Conservation (phyloP, 805 yeast genomes). For the Henningerozyma blattae region DNA sequence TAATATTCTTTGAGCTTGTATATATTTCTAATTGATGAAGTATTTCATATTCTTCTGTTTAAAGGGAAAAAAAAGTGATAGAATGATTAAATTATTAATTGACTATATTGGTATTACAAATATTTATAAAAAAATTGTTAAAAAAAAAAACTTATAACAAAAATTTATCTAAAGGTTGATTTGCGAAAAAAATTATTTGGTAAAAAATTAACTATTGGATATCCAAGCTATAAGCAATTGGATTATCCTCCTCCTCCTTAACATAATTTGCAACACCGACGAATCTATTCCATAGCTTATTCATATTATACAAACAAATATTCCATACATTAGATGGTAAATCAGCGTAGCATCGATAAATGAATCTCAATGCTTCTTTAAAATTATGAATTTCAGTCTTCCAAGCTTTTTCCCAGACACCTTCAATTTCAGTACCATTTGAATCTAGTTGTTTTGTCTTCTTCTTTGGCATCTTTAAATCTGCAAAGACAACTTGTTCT, state of each 20-base stretch:
- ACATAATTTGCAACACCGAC: constrained; percentile 40
- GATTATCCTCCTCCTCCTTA: constrained; percentile 14
- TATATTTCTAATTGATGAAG: too few species aligned
- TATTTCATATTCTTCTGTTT: too few species aligned
- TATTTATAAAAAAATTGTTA: too few species aligned
- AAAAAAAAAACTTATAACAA: too few species aligned
- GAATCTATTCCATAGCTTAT: constrained; percentile 60
- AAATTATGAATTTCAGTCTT: constrained; percentile 40
- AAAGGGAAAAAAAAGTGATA: too few species aligned
- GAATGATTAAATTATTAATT: too few species aligned
- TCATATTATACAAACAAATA: constrained; percentile 34
- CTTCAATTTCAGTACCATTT: constrained; percentile 1
- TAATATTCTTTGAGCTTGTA: too few species aligned
- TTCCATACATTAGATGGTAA: constrained; percentile 56
- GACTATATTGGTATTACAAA: too few species aligned
- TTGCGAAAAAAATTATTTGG: too few species aligned
- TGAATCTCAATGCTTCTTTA: constrained; percentile 48
- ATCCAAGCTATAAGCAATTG: constrained; percentile 11
- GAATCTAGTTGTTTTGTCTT: constrained; percentile 1
- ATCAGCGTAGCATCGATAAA: constrained; percentile 50
- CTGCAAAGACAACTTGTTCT: constrained; percentile 9
- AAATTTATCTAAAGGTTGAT: too few species aligned
- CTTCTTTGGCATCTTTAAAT: constrained; percentile 17
- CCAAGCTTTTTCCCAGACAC: constrained; percentile 32
- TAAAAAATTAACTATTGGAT: constrained; percentile 10